phyloP scores from a whole-genome alignment of 23 red algal species.

The Cyanidiococcus yangmingshanensis region DNA sequence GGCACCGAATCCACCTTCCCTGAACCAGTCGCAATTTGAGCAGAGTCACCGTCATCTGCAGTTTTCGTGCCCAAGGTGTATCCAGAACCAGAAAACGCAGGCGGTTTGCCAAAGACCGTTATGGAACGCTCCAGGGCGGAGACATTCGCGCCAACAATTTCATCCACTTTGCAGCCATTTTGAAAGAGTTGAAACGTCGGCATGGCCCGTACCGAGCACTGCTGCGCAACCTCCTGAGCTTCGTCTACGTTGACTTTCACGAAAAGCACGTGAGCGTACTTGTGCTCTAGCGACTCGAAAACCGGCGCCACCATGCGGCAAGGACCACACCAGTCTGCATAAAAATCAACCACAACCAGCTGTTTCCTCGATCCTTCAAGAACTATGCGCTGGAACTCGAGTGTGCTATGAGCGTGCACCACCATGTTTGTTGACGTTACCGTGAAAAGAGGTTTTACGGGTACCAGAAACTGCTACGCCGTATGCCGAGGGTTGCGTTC shows the following conservation, averaged over 20 bases:
- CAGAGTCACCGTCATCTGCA: background rate
- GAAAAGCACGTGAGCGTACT: constrained; percentile 18
- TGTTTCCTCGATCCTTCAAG: background rate
- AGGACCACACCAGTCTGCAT: constrained; percentile 34
- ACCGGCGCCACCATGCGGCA: constrained; percentile 19
- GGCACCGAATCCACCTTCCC: background rate
- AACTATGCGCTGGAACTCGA: background rate
- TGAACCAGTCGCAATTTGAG: background rate
- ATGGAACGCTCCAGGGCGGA: background rate
- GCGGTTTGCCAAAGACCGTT: background rate
- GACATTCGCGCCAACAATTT: background rate
- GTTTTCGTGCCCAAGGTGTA: background rate
- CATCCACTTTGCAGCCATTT: background rate
- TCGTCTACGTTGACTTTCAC: constrained; percentile 31
- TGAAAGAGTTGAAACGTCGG: constrained; percentile 32
- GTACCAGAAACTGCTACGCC: no score
- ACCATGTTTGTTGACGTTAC: background rate
- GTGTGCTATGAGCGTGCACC: background rate
- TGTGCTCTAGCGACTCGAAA: background rate
- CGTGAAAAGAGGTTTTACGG: no score
- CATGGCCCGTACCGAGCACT: constrained; percentile 23
- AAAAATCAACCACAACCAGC: constrained; percentile 27
- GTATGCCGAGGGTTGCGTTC: no score
- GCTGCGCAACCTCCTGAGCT: constrained; percentile 12
- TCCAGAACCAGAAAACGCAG: background rate